Percentiles rank a stretch among this genome's conserved stretches.
Evolutionary conservation across 2,329 filamentous ascomycete species (phyloP).

Genomic region (Dryadomyces quercivorus): DNA sequence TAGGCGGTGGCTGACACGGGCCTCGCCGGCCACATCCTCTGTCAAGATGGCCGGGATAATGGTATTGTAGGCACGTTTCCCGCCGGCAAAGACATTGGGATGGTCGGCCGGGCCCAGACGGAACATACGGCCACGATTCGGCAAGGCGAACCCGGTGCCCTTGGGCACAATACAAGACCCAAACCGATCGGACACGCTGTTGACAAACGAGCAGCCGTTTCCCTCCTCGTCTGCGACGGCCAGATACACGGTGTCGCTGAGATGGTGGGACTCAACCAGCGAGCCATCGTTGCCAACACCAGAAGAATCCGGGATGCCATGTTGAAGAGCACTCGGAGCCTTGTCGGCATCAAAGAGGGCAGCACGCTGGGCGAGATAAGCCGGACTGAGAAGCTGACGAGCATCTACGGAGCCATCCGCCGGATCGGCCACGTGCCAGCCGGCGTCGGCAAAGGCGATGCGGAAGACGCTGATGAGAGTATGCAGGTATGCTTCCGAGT

Average conservation of each 20-base stretch:
- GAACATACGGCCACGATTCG: slow-evolving; percentile 85
- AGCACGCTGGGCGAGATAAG: slow-evolving; percentile 61
- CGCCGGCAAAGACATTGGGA: slow-evolving; percentile 66
- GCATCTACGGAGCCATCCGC: slow-evolving; percentile 30
- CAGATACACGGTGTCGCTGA: slow-evolving; percentile 90
- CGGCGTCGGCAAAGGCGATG: slow-evolving; percentile 78
- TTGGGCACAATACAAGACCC: slow-evolving; percentile 76
- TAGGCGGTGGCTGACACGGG: slow-evolving; percentile 20
- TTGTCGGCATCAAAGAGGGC: slow-evolving; percentile 44
- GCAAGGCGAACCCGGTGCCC: slow-evolving; percentile 79
- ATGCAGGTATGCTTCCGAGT: slow-evolving; percentile 67
- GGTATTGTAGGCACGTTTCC: slow-evolving; percentile 87
- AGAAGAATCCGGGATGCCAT: neutral
- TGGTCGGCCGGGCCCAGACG: slow-evolving; percentile 50
- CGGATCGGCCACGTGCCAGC: slow-evolving; percentile 82
- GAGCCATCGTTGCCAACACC: neutral
- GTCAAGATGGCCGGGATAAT: slow-evolving; percentile 90
- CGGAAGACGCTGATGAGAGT: slow-evolving; percentile 77
- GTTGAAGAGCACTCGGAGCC: slow-evolving; percentile 31
- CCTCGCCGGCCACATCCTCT: slow-evolving; percentile 25
- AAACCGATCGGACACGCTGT: slow-evolving; percentile 80
- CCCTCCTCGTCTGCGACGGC: slow-evolving; percentile 68
- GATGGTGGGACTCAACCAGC: slow-evolving; percentile 18
- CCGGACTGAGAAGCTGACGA: slow-evolving; percentile 44
- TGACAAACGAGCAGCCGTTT: slow-evolving; percentile 90